These are phyloP conservation scores for Conoideocrella luteorostrata DNA, from an alignment of 2,329 filamentous ascomycete species.

Conservation along the genomic window DNA sequence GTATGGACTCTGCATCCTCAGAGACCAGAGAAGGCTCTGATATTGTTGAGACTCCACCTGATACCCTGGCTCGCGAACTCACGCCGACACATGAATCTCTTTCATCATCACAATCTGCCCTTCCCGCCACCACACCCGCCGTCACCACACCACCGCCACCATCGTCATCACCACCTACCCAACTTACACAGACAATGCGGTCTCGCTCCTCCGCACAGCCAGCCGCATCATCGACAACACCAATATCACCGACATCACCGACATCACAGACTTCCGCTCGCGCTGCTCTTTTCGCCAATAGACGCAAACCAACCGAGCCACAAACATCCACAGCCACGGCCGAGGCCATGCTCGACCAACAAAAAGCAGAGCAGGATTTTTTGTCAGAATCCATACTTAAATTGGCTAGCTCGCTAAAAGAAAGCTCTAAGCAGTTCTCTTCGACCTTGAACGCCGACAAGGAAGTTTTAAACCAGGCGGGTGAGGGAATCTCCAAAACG, in stretches of 20 bases:
- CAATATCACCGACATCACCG: conserved; percentile 10
- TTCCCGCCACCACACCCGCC: conserved; percentile 11
- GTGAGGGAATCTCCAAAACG: conserved; percentile 70
- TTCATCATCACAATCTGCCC: conserved; percentile 5
- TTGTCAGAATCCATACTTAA: conserved; percentile 75
- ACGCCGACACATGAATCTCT: conserved; percentile 9
- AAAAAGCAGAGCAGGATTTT: conserved; percentile 75
- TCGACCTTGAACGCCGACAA: conserved; percentile 65
- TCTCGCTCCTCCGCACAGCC: conserved; percentile 19
- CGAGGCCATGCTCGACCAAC: conserved; percentile 68
- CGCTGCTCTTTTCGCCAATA: conserved; percentile 38
- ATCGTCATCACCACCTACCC: conserved; percentile 16
- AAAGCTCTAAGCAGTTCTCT: conserved; percentile 66
- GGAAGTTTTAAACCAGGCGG: conserved; percentile 63
- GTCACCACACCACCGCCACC: conserved; percentile 8
- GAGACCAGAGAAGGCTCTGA: conserved; percentile 16
- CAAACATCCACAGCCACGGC: conserved; percentile 44
- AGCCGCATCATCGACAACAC: conserved; percentile 8
- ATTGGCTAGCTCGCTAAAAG: conserved; percentile 73
- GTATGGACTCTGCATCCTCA: conserved; percentile 34
- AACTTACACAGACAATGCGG: conserved; percentile 29
- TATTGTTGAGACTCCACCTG: conserved; percentile 13
- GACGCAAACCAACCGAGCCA: conserved; percentile 28
- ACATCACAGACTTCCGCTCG: conserved; percentile 30
- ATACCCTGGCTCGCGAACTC: conserved; percentile 7